A percentile compares a stretch with the other conserved stretches of the same genome.
phyloP scores from a whole-genome alignment of 441 rosid genomes.

The Arabidopsis lyrata region DNA sequence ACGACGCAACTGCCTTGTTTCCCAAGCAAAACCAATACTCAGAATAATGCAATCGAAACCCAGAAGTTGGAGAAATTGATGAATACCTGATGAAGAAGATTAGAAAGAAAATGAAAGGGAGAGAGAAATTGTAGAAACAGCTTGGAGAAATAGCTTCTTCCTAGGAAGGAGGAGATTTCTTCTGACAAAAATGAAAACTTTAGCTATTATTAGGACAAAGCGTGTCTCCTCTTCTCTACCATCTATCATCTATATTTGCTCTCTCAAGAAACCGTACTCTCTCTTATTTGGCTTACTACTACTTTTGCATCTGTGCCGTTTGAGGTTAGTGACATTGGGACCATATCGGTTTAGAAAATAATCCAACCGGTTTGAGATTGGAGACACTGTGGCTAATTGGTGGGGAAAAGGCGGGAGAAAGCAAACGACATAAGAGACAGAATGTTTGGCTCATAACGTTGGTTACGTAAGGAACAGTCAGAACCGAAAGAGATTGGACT shows the following conservation, averaged over 20 bases:
- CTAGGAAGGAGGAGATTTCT: slow-evolving; percentile 31
- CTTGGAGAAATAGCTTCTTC: slow-evolving; percentile 27
- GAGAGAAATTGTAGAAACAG: slow-evolving; percentile 20
- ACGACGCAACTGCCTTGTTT: slow-evolving; percentile 36
- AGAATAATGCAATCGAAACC: neutral
- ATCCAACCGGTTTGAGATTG: neutral
- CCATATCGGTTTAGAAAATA: slow-evolving; percentile 12
- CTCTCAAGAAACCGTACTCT: slow-evolving; percentile 36
- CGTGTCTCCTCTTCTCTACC: slow-evolving; percentile 25
- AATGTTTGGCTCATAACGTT: neutral
- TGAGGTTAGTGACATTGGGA: slow-evolving; percentile 16
- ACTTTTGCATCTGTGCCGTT: slow-evolving; percentile 29
- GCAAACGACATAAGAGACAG: neutral
- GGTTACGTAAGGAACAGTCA: neutral
- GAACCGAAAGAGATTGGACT: neutral
- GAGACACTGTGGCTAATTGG: neutral
- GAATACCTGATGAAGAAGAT: slow-evolving; percentile 8
- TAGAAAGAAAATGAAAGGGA: neutral
- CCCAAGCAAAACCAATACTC: slow-evolving; percentile 28
- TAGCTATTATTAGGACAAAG: slow-evolving; percentile 35
- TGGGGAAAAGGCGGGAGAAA: neutral
- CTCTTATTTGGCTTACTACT: slow-evolving; percentile 24
- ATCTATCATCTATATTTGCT: slow-evolving; percentile 38
- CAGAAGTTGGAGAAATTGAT: neutral
- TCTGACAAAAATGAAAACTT: slow-evolving; percentile 12